A percentile compares a stretch with the other conserved stretches of the same genome.
Conservation (phyloP, 2,329 filamentous ascomycete species). For the Aspergillus pseudoglaucus region DNA sequence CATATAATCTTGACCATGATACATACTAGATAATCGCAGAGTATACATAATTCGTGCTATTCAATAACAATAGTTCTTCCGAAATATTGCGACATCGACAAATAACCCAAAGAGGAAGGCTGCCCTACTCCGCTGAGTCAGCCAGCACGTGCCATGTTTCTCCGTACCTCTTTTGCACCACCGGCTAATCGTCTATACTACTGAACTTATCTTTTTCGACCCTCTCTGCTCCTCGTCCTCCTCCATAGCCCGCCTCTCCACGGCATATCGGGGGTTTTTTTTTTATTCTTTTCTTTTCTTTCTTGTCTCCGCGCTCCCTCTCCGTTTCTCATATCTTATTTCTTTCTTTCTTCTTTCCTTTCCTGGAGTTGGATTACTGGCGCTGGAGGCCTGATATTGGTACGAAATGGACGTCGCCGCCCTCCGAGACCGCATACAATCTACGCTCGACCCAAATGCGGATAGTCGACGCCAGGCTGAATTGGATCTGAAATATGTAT, state of each 20-base stretch:
- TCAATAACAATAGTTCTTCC: background rate
- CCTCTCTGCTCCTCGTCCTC: conserved; percentile 15
- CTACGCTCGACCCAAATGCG: conserved; percentile 58
- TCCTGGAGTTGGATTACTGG: conserved; percentile 22
- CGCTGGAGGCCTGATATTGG: conserved; percentile 27
- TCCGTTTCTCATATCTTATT: conserved; percentile 1
- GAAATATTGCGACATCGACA: background rate
- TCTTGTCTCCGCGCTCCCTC: background rate
- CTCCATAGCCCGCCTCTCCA: conserved; percentile 3
- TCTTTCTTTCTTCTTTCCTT: conserved; percentile 15
- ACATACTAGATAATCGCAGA: background rate
- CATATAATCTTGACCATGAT: background rate
- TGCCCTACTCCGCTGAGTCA: conserved; percentile 16
- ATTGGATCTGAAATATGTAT: conserved; percentile 58
- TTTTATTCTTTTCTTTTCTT: conserved; percentile 5
- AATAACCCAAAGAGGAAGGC: conserved; percentile 8
- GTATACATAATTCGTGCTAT: background rate
- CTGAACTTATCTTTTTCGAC: conserved; percentile 1
- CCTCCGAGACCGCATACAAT: conserved; percentile 57
- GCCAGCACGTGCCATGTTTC: conserved; percentile 2
- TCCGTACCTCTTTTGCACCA: conserved; percentile 1
- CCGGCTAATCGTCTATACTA: conserved; percentile 1
- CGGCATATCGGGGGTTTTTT: conserved; percentile 2
- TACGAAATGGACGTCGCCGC: conserved; percentile 54
- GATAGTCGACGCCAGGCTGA: conserved; percentile 58